Evolutionary conservation across 805 yeast species (phyloP), one percentile per base, ranked within the genome.

Genomic region (Jamesozyma lodderae): DNA sequence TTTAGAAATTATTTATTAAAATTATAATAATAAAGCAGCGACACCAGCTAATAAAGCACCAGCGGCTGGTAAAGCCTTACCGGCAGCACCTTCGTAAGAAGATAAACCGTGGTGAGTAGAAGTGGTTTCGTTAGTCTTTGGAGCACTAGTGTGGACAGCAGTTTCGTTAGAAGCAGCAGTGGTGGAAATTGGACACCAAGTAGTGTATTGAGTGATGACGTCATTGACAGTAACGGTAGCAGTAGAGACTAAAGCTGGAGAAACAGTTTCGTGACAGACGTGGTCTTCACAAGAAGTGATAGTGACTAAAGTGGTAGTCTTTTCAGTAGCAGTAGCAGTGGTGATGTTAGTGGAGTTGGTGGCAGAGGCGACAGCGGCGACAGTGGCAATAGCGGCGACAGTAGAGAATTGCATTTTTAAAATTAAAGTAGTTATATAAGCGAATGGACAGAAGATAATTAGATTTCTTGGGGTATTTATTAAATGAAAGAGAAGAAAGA

Each of bases 11-110:
- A 10, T 18, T 17, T 19, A 32, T 37, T 33, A 33, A 38, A 44
- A 55, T 64, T 66, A 66, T 62, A 66, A 64, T 59, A 66, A 60
- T 55, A 66, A 58, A 63, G 69, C 72, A 51, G 68, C 70, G 45
- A 62, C 66, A 66, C 72, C 72, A 44, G 71, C 72, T 41, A 69
- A 59, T 48, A 66, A 55, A 53, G 70, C 70, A 54, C 70, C 70
- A 47, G 64, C 69, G 52, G 69, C 69, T 62, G 70, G 69, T 47
- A 63, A 60, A 46, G 68, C 68, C 55, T 55, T 62, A 38, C 49
- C 69, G 46, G 70, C 73, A 47, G 64, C 72, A 62, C 65, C 69
- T 41, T 57, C 54, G 61, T 47, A 40, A 27, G 67, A 48, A 37
- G 65, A 35, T 33, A 46, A 47, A 35, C 53, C 25, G 51, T 44